Evolutionary conservation across 345 rosid genomes (phyloP).

Genomic region (Geranium brycei): DNA sequence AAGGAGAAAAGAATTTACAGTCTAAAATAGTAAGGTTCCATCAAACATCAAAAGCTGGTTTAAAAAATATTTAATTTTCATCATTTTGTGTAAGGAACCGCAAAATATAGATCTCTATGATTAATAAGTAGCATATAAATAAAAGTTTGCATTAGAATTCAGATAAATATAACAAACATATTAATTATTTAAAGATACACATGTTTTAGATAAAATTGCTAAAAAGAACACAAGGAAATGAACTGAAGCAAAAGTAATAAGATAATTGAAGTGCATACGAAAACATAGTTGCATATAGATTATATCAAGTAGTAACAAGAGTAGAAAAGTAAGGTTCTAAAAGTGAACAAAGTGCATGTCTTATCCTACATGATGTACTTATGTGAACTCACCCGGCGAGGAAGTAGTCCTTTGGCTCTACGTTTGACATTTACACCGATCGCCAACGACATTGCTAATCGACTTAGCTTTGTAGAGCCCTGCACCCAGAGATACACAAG

Average conservation of each 20-base stretch:
- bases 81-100: not conserved
- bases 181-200: too few relatives aligned
- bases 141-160: too few relatives aligned
- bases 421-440: constrained; percentile 66
- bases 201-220: too few relatives aligned
- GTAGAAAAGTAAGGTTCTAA: not conserved
- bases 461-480: constrained; percentile 72
- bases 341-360: not conserved
- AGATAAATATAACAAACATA: too few relatives aligned
- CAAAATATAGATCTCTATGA: too few relatives aligned
- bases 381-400: constrained; percentile 48
- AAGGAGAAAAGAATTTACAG: not conserved
- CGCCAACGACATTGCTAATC: constrained; percentile 67
- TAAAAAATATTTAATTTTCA: not conserved
- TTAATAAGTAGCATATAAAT: too few relatives aligned
- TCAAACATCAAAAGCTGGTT: not conserved
- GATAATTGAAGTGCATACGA: too few relatives aligned
- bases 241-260: too few relatives aligned
- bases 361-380: not conserved
- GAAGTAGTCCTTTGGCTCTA: constrained; percentile 76
- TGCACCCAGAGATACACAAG: constrained; percentile 15
- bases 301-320: too few relatives aligned
- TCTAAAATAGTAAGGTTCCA: not conserved
- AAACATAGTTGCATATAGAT: too few relatives aligned
- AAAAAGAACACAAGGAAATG: too few relatives aligned